Conservation (phyloP, 208 protist genomes). For the Angomonas deanei region DNA sequence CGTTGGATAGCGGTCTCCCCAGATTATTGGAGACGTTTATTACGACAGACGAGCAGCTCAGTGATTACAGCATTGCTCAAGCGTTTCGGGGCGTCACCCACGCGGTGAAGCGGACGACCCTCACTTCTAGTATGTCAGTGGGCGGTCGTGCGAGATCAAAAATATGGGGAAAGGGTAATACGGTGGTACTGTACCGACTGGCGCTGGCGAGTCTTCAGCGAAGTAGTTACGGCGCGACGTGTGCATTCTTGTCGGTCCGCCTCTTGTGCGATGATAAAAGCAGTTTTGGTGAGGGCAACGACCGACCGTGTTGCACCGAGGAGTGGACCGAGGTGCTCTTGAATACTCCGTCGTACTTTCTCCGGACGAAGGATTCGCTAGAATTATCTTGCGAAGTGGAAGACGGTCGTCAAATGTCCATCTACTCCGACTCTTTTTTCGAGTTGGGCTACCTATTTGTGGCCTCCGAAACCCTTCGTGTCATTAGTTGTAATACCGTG, state of each 20-base stretch:
- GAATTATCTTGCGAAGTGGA: background rate
- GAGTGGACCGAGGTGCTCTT: slow-evolving; percentile 61
- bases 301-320: slow-evolving; percentile 57
- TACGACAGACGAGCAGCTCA: slow-evolving; percentile 49
- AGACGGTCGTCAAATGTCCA: background rate
- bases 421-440: slow-evolving; percentile 33
- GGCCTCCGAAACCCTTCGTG: slow-evolving; percentile 44
- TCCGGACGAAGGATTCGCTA: background rate
- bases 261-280: slow-evolving; percentile 57
- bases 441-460: slow-evolving; percentile 60
- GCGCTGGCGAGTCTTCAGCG: slow-evolving; percentile 6
- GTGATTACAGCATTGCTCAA: slow-evolving; percentile 65
- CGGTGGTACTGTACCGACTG: slow-evolving; percentile 45
- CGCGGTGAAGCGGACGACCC: slow-evolving; percentile 23
- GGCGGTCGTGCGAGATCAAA: background rate
- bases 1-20: slow-evolving; percentile 57
- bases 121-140: background rate
- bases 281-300: slow-evolving; percentile 73
- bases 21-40: slow-evolving; percentile 44
- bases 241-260: slow-evolving; percentile 40
- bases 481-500: slow-evolving; percentile 20
- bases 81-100: slow-evolving; percentile 54
- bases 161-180: slow-evolving; percentile 23
- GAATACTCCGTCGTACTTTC: background rate
- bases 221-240: background rate